Percentiles rank a stretch among this genome's conserved stretches.
Conservation (phyloP, 2,329 filamentous ascomycete species). For the Pseudogymnoascus verrucosus region DNA sequence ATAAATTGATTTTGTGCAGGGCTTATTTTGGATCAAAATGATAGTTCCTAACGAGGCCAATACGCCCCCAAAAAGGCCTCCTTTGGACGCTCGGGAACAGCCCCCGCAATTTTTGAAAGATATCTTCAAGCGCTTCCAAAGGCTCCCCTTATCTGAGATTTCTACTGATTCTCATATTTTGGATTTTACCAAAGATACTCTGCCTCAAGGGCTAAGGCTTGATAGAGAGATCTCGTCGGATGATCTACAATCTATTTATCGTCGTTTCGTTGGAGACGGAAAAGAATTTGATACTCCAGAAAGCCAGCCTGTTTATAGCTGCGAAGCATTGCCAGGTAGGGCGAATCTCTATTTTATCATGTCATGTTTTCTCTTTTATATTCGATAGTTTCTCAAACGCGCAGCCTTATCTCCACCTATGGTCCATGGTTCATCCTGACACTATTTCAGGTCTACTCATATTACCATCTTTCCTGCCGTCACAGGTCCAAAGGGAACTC, state of each 20-base stretch:
- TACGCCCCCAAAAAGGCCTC: not conserved
- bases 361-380: not conserved
- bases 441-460: conserved; percentile 62
- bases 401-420: not conserved
- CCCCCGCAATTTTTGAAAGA: conserved; percentile 63
- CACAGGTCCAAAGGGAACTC: conserved; percentile 57
- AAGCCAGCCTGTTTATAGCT: conserved; percentile 49
- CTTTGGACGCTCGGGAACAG: conserved; percentile 67
- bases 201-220: conserved; percentile 18
- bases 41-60: not conserved
- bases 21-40: not conserved
- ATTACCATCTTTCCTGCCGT: conserved; percentile 65
- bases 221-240: conserved; percentile 36
- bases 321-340: conserved; percentile 61
- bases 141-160: conserved; percentile 46
- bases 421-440: conserved; percentile 15
- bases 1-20: not conserved
- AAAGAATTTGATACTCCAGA: not conserved
- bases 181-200: conserved; percentile 34
- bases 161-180: conserved; percentile 47
- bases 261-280: conserved; percentile 30
- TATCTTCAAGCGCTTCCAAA: conserved; percentile 69
- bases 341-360: conserved; percentile 9
- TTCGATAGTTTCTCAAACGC: not conserved
- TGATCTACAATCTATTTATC: conserved; percentile 38